Evolutionary conservation across 1,139 yeast species (phyloP).

Genomic region (Suhomyces chickasaworum): DNA sequence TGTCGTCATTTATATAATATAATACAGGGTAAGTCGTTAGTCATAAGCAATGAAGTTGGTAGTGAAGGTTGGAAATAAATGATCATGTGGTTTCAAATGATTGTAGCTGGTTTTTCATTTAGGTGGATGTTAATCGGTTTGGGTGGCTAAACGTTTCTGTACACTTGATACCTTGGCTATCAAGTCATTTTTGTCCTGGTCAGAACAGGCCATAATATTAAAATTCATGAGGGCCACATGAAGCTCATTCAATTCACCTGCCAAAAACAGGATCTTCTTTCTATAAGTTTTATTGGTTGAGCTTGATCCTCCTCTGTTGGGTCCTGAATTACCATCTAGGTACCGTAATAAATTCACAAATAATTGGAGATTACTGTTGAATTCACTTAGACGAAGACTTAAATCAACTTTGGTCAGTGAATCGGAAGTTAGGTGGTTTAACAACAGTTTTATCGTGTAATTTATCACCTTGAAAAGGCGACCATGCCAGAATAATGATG

Average conservation of each 20-base stretch:
- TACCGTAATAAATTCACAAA: constrained; percentile 26
- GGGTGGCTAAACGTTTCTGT: constrained; percentile 13
- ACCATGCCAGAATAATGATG: constrained; percentile 35
- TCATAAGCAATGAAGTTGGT: not conserved
- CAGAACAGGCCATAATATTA: constrained; percentile 19
- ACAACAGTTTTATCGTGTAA: constrained; percentile 31
- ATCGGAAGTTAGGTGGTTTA: constrained; percentile 19
- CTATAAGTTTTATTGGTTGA: not conserved
- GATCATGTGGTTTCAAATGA: too few species aligned
- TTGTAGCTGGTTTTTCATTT: too few species aligned
- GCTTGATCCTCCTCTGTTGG: not conserved
- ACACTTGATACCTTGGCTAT: constrained; percentile 8
- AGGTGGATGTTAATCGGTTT: too few species aligned
- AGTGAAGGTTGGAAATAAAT: not conserved
- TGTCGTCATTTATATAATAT: constrained; percentile 8
- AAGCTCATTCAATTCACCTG: constrained; percentile 17
- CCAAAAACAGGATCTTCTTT: constrained; percentile 9
- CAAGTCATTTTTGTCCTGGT: constrained; percentile 14
- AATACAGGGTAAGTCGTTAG: constrained; percentile 25
- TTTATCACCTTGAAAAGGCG: constrained; percentile 40
- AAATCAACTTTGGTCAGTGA: constrained; percentile 17
- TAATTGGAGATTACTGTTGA: constrained; percentile 26
- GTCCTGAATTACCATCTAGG: constrained; percentile 13
- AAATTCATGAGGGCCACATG: constrained; percentile 20
- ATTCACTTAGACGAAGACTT: constrained; percentile 23